Evolutionary conservation across 805 yeast genomes (phyloP).

Genomic region (Yarrowia osloensis): DNA sequence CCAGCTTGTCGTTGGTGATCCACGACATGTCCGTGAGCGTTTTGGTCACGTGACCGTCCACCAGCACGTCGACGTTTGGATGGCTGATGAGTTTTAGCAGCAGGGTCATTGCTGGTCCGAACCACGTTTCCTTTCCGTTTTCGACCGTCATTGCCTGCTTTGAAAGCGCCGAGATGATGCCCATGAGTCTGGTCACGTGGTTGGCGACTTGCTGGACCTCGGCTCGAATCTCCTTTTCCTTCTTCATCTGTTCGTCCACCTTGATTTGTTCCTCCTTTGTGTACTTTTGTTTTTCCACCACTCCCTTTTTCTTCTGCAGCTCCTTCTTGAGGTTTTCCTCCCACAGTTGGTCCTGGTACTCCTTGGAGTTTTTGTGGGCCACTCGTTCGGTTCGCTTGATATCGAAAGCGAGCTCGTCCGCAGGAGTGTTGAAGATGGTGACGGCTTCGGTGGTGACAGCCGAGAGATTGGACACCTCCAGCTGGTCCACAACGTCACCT

Average conservation of each 20-base stretch:
- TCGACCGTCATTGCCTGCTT: constrained; percentile 53
- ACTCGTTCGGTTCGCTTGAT: constrained; percentile 46
- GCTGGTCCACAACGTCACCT: constrained; percentile 51
- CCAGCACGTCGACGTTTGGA: constrained; percentile 35
- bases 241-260: constrained; percentile 61
- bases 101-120: constrained; percentile 59
- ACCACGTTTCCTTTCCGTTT: constrained; percentile 72
- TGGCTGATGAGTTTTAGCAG: constrained; percentile 50
- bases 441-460: constrained; percentile 44
- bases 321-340: constrained; percentile 81
- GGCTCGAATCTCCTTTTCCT: constrained; percentile 60
- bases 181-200: constrained; percentile 52
- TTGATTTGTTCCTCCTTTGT: constrained; percentile 73
- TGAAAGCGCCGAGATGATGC: constrained; percentile 57
- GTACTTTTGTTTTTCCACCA: constrained; percentile 50
- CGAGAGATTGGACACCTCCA: constrained; percentile 49
- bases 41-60: constrained; percentile 34
- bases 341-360: constrained; percentile 86
- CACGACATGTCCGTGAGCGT: constrained; percentile 38
- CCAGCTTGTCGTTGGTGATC: constrained; percentile 56
- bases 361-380: constrained; percentile 73
- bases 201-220: constrained; percentile 47
- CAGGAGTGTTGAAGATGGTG: constrained; percentile 66
- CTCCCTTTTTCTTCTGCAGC: constrained; percentile 44
- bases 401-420: constrained; percentile 69